These are phyloP conservation scores for Fistulinella cinereoalba DNA, from an alignment of 1,284 basidiomycete species.

Conservation along the genomic window DNA sequence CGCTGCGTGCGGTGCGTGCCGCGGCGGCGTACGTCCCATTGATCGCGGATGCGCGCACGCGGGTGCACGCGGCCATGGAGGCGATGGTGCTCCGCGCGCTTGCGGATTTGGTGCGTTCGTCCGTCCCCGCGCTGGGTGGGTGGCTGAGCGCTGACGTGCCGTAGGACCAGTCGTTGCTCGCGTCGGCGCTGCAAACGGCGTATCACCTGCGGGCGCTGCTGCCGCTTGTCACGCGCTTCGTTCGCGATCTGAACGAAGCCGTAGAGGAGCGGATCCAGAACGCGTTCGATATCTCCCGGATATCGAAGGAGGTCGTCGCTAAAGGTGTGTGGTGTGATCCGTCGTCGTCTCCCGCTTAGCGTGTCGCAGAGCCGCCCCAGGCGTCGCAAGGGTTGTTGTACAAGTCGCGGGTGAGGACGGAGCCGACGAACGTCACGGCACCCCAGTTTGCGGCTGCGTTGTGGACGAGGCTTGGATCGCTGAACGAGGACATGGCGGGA, in stretches of 20 bases:
- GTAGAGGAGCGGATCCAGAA: slow-evolving; percentile 77
- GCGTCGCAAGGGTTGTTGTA: slow-evolving; percentile 51
- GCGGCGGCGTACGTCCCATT: slow-evolving; percentile 68
- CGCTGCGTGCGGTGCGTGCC: slow-evolving; percentile 68
- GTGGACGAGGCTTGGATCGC: slow-evolving; percentile 78
- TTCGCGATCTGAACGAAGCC: slow-evolving; percentile 80
- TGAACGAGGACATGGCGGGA: slow-evolving; percentile 86
- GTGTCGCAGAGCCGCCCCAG: slow-evolving; percentile 24
- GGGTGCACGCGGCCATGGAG: slow-evolving; percentile 63
- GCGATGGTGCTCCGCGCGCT: slow-evolving; percentile 95
- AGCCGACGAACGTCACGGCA: slow-evolving; percentile 79
- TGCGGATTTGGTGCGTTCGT: no score
- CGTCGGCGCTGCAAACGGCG: slow-evolving; percentile 91
- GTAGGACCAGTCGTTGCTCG: slow-evolving; percentile 85
- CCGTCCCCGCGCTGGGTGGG: no score
- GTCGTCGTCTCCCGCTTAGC: no score
- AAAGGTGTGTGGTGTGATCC: slow-evolving; percentile 79
- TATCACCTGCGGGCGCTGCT: slow-evolving; percentile 88
- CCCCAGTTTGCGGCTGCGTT: slow-evolving; percentile 80
- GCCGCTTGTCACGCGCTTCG: slow-evolving; percentile 75
- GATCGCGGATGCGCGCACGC: slow-evolving; percentile 68
- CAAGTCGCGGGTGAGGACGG: slow-evolving; percentile 77
- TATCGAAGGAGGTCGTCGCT: slow-evolving; percentile 76
- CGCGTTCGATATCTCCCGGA: slow-evolving; percentile 83
- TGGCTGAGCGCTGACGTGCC: slow-evolving; percentile 1